phyloP scores from a whole-genome alignment of 768 basidiomycete species.

The Boletus subcaerulescens region DNA sequence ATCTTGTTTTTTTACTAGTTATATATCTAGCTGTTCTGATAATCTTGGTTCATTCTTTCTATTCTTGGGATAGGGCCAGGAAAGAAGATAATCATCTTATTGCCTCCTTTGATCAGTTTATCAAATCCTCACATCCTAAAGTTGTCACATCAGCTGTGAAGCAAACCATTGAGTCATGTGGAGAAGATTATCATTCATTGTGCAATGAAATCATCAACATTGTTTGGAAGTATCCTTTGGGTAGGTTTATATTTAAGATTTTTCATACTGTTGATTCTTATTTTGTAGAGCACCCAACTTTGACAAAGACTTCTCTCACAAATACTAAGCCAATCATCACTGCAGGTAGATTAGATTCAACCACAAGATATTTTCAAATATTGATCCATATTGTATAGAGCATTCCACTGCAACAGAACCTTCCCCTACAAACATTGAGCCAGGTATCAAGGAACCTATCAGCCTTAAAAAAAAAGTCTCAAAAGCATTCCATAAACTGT shows the following conservation, averaged over 20 bases:
- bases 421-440: too few species aligned
- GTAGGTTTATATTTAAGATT: background rate
- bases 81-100: background rate
- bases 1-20: background rate
- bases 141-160: background rate
- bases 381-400: too few species aligned
- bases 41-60: background rate
- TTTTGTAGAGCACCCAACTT: too few species aligned
- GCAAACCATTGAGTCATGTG: background rate
- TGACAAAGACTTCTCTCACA: too few species aligned
- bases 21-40: background rate
- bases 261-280: too few species aligned
- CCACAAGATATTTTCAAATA: too few species aligned
- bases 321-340: too few species aligned
- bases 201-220: background rate
- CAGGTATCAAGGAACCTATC: too few species aligned
- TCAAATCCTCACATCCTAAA: background rate
- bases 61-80: background rate
- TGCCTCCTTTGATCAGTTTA: background rate
- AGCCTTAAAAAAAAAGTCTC: too few species aligned
- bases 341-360: too few species aligned
- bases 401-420: too few species aligned
- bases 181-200: background rate
- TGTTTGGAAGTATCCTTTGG: background rate
- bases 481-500: too few species aligned